phyloP scores from a whole-genome alignment of 768 basidiomycete species.

The Suillus ampliporus region DNA sequence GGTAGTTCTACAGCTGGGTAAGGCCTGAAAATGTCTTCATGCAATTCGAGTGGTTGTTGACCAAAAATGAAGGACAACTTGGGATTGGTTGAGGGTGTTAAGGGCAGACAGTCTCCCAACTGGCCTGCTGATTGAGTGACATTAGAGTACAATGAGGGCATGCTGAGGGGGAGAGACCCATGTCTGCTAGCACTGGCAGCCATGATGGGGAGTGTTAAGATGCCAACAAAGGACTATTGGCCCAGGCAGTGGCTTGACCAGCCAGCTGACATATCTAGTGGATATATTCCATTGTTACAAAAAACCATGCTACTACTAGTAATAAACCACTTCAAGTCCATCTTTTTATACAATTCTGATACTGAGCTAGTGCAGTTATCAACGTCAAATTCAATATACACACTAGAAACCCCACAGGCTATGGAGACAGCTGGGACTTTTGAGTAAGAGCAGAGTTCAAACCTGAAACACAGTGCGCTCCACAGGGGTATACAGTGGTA shows the following conservation, averaged over 20 bases:
- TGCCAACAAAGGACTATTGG: neutral
- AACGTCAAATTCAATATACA: neutral
- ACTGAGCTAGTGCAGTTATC: neutral
- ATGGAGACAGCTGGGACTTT: neutral
- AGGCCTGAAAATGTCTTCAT: neutral
- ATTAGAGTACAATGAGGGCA: neutral
- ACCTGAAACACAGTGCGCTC: neutral
- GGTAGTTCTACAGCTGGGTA: neutral
- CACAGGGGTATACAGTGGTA: neutral
- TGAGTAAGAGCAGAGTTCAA: neutral
- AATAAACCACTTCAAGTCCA: neutral
- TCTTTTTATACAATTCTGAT: neutral
- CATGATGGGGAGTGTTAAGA: neutral
- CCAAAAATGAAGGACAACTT: neutral
- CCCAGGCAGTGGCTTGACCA: neutral
- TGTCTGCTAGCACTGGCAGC: neutral
- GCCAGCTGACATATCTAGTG: neutral
- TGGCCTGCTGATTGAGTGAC: neutral
- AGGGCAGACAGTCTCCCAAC: neutral
- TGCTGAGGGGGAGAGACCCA: neutral
- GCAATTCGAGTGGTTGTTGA: slow-evolving; percentile 1
- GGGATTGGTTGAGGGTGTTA: neutral
- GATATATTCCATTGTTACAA: neutral
- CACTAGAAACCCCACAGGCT: neutral
- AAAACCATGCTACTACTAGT: neutral